Evolutionary conservation across 257 asterid species (phyloP).

Genomic region (Lavandula angustifolia): DNA sequence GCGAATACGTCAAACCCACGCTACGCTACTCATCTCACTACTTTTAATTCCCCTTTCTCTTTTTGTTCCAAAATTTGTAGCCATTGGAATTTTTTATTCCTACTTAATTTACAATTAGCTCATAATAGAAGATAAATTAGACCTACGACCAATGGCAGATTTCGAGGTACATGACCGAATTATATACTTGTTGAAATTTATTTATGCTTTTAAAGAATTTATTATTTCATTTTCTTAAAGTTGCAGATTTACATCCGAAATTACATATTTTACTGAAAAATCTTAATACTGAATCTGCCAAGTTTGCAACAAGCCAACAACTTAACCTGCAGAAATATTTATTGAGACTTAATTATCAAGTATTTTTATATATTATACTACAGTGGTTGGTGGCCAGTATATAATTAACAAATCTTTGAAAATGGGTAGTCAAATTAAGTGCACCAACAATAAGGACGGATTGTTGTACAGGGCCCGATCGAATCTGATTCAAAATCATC

Average conservation of each 20-base stretch:
- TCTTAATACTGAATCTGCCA: no score
- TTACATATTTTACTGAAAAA: no score
- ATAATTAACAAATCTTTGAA: conserved; percentile 1
- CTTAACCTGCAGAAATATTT: no score
- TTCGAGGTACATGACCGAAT: no score
- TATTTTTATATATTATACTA: not conserved
- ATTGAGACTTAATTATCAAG: no score
- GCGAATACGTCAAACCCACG: conserved; percentile 4
- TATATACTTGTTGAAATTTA: no score
- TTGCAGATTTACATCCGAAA: no score
- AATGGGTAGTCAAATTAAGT: conserved; percentile 16
- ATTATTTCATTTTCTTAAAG: no score
- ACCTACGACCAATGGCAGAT: no score
- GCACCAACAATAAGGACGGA: conserved; percentile 1
- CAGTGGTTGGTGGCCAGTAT: conserved; percentile 16
- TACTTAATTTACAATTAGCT: not conserved
- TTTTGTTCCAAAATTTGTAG: conserved; percentile 5
- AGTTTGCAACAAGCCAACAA: no score
- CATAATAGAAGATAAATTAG: no score
- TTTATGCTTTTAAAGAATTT: no score
- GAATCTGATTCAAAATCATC: not conserved
- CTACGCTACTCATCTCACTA: not conserved
- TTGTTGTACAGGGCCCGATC: not conserved
- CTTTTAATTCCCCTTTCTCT: not conserved
- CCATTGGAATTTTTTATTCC: not conserved